Evolutionary conservation across 495 filamentous ascomycete species (phyloP), one percentile per base, ranked within the genome.

Genomic region (Rusavskia elegans): DNA sequence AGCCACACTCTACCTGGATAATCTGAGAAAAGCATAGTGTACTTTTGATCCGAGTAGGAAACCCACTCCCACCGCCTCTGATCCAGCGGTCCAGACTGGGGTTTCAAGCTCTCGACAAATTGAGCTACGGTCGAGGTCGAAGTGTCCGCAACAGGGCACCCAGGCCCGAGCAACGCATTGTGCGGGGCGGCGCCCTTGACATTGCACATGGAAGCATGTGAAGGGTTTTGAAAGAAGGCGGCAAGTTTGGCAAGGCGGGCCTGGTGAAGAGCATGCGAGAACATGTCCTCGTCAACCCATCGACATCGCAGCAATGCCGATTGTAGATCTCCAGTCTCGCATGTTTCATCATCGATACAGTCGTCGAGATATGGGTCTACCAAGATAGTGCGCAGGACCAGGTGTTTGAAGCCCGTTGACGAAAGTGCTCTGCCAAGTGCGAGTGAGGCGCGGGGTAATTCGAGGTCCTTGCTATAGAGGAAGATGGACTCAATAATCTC

Each of bases 401-500:
- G 49, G 16, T 17, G 23, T 27, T 59, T 57, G 2, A 62, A 40
- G 39, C 39, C 32, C 16, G 38, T 46, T 0, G 52, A 55, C 3
- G 71, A 70, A 21, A 77, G 53, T 1, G 66, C 67, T 1, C 57
- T 57, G 3, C 64, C 61, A 1, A 77, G 54, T 0, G 55, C 52
- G 0, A 63, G 64, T 5, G 73, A 76, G 5, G 69, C 62, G 17
- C 66, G 63, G 8, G 74, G 68, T 5, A 81, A 58, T 30, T 69
- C 68, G 20, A 71, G 39, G 51, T 79, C 76, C 54, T 73, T 48
- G 20, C 70, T 65, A 45, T 72, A 61, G 16, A 77, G 62, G 45
- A 77, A 79, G 35, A 80, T 74, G 48, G 65, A 59, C 57, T 78
- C 70, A 32, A 81, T 61, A 9, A 81, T 50, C 54, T 81, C 77